A percentile compares a stretch with the other conserved stretches of the same genome.
These are phyloP conservation scores for Gloeopeniophorella convolvens DNA, from an alignment of 768 basidiomycete genomes.

Conservation along the genomic window DNA sequence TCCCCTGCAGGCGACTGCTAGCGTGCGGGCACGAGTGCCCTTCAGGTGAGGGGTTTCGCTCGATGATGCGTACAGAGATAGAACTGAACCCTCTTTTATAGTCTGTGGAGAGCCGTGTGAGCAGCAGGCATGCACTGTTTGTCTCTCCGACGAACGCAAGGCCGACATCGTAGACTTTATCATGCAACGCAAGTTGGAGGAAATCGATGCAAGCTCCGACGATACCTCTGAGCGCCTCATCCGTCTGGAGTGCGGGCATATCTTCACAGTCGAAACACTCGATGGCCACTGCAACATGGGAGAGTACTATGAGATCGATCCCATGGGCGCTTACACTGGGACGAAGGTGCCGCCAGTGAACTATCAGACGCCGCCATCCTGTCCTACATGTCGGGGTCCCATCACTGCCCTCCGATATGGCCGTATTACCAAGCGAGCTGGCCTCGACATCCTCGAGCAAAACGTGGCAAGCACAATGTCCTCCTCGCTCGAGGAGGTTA, in stretches of 20 bases:
- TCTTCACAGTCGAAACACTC: constrained; percentile 36
- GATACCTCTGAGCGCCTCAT: constrained; percentile 28
- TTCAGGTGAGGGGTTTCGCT: constrained; percentile 25
- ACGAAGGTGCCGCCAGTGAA: constrained; percentile 27
- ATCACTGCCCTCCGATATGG: constrained; percentile 32
- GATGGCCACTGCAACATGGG: constrained; percentile 31
- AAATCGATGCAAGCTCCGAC: constrained; percentile 22
- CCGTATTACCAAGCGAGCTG: constrained; percentile 31
- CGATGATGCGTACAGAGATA: neutral
- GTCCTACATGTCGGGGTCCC: constrained; percentile 32
- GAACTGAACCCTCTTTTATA: constrained; percentile 11
- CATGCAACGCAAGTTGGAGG: constrained; percentile 26
- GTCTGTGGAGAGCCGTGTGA: constrained; percentile 36
- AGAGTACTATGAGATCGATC: constrained; percentile 26
- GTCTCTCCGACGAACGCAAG: constrained; percentile 23
- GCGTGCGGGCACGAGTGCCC: constrained; percentile 34
- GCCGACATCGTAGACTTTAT: constrained; percentile 33
- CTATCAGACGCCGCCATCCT: constrained; percentile 28
- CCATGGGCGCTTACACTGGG: constrained; percentile 21
- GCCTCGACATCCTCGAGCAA: constrained; percentile 33
- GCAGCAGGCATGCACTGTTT: constrained; percentile 28
- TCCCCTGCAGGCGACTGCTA: constrained; percentile 27
- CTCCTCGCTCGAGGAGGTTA: constrained; percentile 16
- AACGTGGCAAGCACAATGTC: constrained; percentile 32
- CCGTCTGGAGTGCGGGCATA: constrained; percentile 32